Evolutionary conservation across 768 basidiomycete species (phyloP).

Genomic region (Neoboletus brunneissimus): DNA sequence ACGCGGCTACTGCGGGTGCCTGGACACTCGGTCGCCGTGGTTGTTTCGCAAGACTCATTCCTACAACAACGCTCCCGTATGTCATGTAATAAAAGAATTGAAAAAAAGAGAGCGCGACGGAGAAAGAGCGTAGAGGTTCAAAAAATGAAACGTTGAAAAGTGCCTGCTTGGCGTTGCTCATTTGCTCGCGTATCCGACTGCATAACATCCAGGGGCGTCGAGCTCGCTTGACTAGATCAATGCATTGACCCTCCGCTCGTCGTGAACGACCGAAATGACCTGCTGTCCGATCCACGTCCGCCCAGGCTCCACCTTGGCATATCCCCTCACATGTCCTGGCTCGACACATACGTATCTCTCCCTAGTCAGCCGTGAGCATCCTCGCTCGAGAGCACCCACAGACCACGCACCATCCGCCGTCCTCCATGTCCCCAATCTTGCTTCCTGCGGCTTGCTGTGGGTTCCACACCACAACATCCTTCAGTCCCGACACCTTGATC

Average conservation of each 20-base stretch:
- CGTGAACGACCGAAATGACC: constrained; percentile 48
- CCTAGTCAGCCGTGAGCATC: constrained; percentile 40
- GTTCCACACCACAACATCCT: constrained; percentile 94
- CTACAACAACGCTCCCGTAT: not conserved
- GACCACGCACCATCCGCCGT: constrained; percentile 70
- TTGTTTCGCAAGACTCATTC: constrained; percentile 18
- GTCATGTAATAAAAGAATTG: not conserved
- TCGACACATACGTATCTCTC: constrained; percentile 87
- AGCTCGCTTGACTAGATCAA: not conserved
- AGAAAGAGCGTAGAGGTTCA: not conserved
- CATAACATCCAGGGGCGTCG: not conserved
- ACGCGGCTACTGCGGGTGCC: constrained; percentile 31
- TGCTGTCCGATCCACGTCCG: constrained; percentile 79
- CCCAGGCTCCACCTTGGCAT: constrained; percentile 58
- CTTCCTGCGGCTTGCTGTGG: constrained; percentile 67
- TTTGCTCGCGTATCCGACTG: not conserved
- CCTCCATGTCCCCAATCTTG: constrained; percentile 88
- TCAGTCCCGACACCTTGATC: constrained; percentile 54
- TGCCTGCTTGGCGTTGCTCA: not conserved
- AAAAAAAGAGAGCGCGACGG: constrained; percentile 1
- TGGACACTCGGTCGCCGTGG: constrained; percentile 21
- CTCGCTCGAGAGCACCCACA: not conserved
- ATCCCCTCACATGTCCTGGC: constrained; percentile 81
- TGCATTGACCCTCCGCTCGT: constrained; percentile 22
- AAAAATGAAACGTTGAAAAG: not conserved